Evolutionary conservation across 768 basidiomycete species (phyloP).

Genomic region (Rhizopogon vinicolor): DNA sequence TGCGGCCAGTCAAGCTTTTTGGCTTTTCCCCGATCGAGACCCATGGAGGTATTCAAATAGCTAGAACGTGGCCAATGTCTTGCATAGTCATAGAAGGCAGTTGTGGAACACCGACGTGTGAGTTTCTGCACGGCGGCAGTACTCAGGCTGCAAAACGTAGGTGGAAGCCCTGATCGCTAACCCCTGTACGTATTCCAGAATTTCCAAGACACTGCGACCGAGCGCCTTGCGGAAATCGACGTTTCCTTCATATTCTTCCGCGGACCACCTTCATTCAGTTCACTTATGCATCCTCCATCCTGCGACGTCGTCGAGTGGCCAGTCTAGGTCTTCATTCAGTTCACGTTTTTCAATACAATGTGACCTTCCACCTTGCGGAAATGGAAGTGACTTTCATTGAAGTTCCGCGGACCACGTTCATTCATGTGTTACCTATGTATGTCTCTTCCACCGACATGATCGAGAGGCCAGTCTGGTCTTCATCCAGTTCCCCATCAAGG

Average conservation of each 20-base stretch:
- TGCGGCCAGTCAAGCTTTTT: not conserved
- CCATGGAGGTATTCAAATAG: not conserved
- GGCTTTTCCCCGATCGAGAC: not conserved
- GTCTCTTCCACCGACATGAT: not conserved
- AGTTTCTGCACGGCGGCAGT: not conserved
- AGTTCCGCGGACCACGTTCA: not conserved
- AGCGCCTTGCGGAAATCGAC: not conserved
- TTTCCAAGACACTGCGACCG: not conserved
- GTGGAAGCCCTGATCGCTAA: not conserved
- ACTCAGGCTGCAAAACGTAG: not conserved
- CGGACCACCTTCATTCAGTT: not conserved
- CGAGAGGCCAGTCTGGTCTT: not conserved
- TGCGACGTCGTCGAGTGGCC: not conserved
- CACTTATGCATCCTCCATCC: not conserved
- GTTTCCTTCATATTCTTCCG: not conserved
- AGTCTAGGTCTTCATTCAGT: not conserved
- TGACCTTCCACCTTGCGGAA: not conserved
- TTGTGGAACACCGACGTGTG: not conserved
- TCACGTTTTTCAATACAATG: not conserved
- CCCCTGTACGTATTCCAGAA: not conserved
- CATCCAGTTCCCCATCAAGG: not conserved
- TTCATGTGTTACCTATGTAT: not conserved
- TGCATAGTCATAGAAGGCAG: not conserved
- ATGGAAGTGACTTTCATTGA: not conserved
- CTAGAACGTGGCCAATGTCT: not conserved